Evolutionary conservation across 1,139 yeast species (phyloP).

Genomic region (Suhomyces guaymorum): DNA sequence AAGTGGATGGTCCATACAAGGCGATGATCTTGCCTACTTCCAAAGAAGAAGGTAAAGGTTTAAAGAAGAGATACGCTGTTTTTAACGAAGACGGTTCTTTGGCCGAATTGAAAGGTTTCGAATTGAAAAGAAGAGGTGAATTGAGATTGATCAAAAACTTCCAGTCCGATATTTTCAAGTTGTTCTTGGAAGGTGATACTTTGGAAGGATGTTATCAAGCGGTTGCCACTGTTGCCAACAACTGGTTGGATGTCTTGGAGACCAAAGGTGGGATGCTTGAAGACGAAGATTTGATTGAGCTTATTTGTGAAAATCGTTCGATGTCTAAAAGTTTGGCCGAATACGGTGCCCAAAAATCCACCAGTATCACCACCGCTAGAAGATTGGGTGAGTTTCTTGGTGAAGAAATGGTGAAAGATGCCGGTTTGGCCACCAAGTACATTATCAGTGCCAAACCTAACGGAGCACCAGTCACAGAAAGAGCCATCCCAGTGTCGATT

Average conservation of each 20-base stretch:
- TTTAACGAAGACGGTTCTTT: constrained; percentile 91
- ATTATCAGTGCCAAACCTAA: constrained; percentile 83
- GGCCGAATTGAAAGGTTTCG: constrained; percentile 97
- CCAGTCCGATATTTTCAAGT: constrained; percentile 90
- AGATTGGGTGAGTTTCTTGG: constrained; percentile 94
- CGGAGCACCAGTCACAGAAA: constrained; percentile 89
- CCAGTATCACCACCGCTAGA: constrained; percentile 92
- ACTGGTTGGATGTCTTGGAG: constrained; percentile 94
- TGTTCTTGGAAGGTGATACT: constrained; percentile 81
- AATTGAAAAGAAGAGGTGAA: constrained; percentile 95
- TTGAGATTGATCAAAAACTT: constrained; percentile 89
- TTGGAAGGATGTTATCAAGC: constrained; percentile 81
- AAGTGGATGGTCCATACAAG: constrained; percentile 97
- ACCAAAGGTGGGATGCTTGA: constrained; percentile 85
- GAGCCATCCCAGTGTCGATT: constrained; percentile 96
- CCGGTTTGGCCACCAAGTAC: constrained; percentile 93
- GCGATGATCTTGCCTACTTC: constrained; percentile 98
- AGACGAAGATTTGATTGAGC: constrained; percentile 89
- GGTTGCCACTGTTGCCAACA: constrained; percentile 89
- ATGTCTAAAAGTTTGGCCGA: constrained; percentile 92
- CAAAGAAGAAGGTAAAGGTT: constrained; percentile 94
- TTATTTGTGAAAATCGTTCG: constrained; percentile 94
- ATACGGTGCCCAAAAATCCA: constrained; percentile 87
- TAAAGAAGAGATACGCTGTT: constrained; percentile 95
- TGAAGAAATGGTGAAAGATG: constrained; percentile 96